Evolutionary conservation across 495 filamentous ascomycete species (phyloP), one percentile per base, ranked within the genome.

Genomic region (Massariosphaeria phaeospora): DNA sequence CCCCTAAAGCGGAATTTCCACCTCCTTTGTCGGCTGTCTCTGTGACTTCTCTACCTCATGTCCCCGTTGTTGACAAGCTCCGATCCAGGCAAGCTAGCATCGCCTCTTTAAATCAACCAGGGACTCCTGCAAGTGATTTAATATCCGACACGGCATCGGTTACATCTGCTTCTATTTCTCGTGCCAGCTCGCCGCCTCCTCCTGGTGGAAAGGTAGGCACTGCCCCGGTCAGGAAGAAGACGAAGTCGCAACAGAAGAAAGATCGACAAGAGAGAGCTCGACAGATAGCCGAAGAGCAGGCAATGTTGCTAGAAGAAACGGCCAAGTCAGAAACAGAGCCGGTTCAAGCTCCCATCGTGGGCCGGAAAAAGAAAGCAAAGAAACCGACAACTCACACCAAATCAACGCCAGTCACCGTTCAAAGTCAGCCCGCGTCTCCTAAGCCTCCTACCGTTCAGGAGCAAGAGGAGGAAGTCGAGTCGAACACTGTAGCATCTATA

Each of bases 211-310:
- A 79, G 60, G 78, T 91, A 39, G 88, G 89, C 31, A 83, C 84
- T 31, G 88, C 89, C 1, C 85, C 89, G 21, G 76, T 88, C 0
- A 77, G 86, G 33, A 70, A 77, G n/a, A 87, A 88, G 62, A 90
- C 89, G 13, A 98, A 97, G 75, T 91, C 83, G 59, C 88, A 94
- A 63, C 76, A 83, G 56, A 94, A 91, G 68, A 96, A 95, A 67
- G 87, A 95, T 60, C 76, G 89, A 39, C 72, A 78, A 61, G 77
- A 81, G 60, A 76, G 79, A 43, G 79, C 79, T 0, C 83, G 79
- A 64, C 72, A 77, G 33, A 73, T 75, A 0, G 84, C 87, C 66
- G 83, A 86, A 62, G 76, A 73, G 27, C 75, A 81, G 59, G 78
- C 79, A 44, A 69, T 73, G 15, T 86, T 87, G 55, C 79, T 82